Percentiles rank a stretch among this genome's conserved stretches.
These are phyloP conservation scores for Arthrinium puccinioides DNA, from an alignment of 2,329 filamentous ascomycete species.

Conservation along the genomic window DNA sequence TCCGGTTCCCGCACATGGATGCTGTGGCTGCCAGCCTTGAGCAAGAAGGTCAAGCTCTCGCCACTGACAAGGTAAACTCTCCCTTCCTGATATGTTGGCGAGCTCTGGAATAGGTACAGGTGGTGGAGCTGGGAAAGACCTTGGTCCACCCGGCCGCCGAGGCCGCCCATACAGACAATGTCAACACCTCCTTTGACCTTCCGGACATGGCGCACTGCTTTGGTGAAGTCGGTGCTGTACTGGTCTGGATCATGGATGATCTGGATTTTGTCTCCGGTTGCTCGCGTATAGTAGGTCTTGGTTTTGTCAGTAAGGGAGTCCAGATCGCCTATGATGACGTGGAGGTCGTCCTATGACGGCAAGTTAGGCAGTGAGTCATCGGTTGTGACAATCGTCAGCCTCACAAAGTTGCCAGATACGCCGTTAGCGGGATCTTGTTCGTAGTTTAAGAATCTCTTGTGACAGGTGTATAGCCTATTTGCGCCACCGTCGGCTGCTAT, in stretches of 20 bases:
- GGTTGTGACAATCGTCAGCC: too few relatives aligned
- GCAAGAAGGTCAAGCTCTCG: slow-evolving; percentile 73
- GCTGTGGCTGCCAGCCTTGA: slow-evolving; percentile 60
- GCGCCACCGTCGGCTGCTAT: slow-evolving; percentile 91
- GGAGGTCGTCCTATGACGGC: slow-evolving; percentile 49
- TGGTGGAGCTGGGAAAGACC: slow-evolving; percentile 85
- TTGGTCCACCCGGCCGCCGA: slow-evolving; percentile 89
- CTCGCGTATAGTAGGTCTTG: slow-evolving; percentile 55
- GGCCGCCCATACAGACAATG: slow-evolving; percentile 75
- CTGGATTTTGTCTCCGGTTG: slow-evolving; percentile 38
- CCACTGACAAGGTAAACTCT: slow-evolving; percentile 74
- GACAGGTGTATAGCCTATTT: slow-evolving; percentile 56
- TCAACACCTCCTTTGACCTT: slow-evolving; percentile 26
- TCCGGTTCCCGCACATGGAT: slow-evolving; percentile 53
- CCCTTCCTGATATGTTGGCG: slow-evolving; percentile 39
- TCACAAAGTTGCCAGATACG: too few relatives aligned
- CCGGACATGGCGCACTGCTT: slow-evolving; percentile 49
- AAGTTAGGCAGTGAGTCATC: not conserved
- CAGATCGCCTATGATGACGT: slow-evolving; percentile 80
- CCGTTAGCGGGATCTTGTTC: too few relatives aligned
- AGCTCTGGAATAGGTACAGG: slow-evolving; percentile 56
- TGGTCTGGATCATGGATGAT: slow-evolving; percentile 73
- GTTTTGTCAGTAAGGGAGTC: slow-evolving; percentile 68
- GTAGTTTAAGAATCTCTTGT: too few relatives aligned
- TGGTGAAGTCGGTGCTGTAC: slow-evolving; percentile 85